phyloP scores from a whole-genome alignment of 2,329 filamentous ascomycete genomes.

The Mariannaea elegans region DNA sequence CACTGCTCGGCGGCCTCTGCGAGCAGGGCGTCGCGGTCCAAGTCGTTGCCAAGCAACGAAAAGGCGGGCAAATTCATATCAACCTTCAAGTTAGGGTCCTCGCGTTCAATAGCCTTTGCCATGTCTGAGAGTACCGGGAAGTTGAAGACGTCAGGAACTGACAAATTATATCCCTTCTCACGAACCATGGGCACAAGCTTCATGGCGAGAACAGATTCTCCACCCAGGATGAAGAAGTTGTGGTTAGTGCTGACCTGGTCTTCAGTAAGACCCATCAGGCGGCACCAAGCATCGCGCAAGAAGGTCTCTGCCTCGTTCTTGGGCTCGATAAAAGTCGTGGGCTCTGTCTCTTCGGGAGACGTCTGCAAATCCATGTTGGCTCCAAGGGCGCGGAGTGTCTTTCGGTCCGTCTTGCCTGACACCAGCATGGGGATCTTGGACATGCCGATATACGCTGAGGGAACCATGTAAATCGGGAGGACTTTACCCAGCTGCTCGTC shows the following conservation, averaged over 20 bases:
- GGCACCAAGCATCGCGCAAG: slow-evolving; percentile 48
- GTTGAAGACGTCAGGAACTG: slow-evolving; percentile 56
- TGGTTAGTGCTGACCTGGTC: slow-evolving; percentile 48
- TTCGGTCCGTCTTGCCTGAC: slow-evolving; percentile 38
- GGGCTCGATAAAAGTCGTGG: slow-evolving; percentile 23
- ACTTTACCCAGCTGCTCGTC: slow-evolving; percentile 35
- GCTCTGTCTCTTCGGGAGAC: slow-evolving; percentile 11
- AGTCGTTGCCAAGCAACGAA: slow-evolving; percentile 46
- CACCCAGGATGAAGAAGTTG: slow-evolving; percentile 58
- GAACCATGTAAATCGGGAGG: slow-evolving; percentile 36
- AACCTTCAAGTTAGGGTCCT: slow-evolving; percentile 19
- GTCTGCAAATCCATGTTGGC: slow-evolving; percentile 33
- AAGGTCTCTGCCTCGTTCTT: slow-evolving; percentile 31
- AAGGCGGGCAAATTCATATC: slow-evolving; percentile 46
- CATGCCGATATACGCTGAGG: slow-evolving; percentile 32
- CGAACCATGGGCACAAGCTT: slow-evolving; percentile 55
- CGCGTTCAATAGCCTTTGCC: slow-evolving; percentile 47
- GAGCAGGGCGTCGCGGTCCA: slow-evolving; percentile 43
- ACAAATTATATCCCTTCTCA: slow-evolving; percentile 49
- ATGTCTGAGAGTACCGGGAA: slow-evolving; percentile 55
- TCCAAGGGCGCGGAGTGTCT: slow-evolving; percentile 31
- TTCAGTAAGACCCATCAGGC: slow-evolving; percentile 45
- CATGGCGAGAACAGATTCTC: slow-evolving; percentile 62
- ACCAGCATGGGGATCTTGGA: slow-evolving; percentile 38
- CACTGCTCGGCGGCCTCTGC: slow-evolving; percentile 46